phyloP scores from a whole-genome alignment of 805 yeast genomes.

The Wickerhamiella nectarea region DNA sequence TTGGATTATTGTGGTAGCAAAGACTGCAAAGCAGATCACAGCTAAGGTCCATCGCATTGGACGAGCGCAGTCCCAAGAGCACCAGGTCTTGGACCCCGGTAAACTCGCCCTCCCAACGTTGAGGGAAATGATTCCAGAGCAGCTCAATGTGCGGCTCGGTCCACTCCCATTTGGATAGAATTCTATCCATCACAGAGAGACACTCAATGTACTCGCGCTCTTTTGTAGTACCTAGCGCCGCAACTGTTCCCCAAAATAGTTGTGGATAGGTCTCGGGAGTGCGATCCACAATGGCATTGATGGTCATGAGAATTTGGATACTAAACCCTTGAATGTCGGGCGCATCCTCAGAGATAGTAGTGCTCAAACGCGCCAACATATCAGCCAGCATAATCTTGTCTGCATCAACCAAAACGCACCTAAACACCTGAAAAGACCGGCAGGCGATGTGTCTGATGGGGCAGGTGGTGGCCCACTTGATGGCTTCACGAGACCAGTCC shows the following conservation, averaged over 20 bases:
- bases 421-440: constrained; percentile 82
- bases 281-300: constrained; percentile 84
- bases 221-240: constrained; percentile 76
- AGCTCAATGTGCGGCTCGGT: constrained; percentile 76
- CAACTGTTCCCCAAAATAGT: constrained; percentile 88
- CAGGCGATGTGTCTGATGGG: constrained; percentile 96
- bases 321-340: constrained; percentile 91
- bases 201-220: constrained; percentile 89
- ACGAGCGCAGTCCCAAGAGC: constrained; percentile 70
- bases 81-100: constrained; percentile 75
- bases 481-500: constrained; percentile 69
- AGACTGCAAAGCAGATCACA: constrained; percentile 60
- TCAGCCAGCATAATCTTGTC: constrained; percentile 85
- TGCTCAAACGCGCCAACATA: constrained; percentile 84
- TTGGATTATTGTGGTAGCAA: constrained; percentile 51
- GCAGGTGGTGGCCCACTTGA: constrained; percentile 94
- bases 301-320: constrained; percentile 91
- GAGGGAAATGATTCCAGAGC: constrained; percentile 75
- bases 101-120: constrained; percentile 89
- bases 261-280: constrained; percentile 80
- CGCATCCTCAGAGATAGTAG: constrained; percentile 81
- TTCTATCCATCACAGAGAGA: constrained; percentile 64
- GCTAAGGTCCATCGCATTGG: constrained; percentile 66
- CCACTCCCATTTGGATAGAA: constrained; percentile 73
- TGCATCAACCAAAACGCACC: constrained; percentile 66